A percentile compares a stretch with the other conserved stretches of the same genome.
Conservation (phyloP, 1,284 basidiomycete genomes). For the Tremellales sp. region DNA sequence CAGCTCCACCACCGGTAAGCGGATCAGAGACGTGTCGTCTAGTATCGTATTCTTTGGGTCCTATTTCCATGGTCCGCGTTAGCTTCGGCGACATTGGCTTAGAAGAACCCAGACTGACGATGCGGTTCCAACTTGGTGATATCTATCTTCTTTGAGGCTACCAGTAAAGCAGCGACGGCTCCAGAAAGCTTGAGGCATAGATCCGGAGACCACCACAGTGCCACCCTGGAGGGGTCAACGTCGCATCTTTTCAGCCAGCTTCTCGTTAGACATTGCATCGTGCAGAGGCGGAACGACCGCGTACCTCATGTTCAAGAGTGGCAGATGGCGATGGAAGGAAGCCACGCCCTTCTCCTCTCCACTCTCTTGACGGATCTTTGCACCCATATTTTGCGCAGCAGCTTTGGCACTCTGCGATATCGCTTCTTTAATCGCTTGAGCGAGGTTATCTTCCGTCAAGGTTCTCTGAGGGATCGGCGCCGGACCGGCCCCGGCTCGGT, state of each 20-base stretch:
- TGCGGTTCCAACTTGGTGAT: slow-evolving; percentile 53
- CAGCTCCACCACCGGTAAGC: slow-evolving; percentile 52
- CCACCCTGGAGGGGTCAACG: slow-evolving; percentile 53
- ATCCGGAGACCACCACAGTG: slow-evolving; percentile 60
- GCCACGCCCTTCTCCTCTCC: slow-evolving; percentile 55
- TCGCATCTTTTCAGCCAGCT: slow-evolving; percentile 52
- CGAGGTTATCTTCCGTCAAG: slow-evolving; percentile 55
- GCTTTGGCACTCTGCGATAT: slow-evolving; percentile 51
- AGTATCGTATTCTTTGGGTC: slow-evolving; percentile 56
- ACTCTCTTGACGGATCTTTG: slow-evolving; percentile 57
- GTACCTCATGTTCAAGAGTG: slow-evolving; percentile 58
- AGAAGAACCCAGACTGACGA: slow-evolving; percentile 42
- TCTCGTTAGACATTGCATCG: background rate
- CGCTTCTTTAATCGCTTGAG: slow-evolving; percentile 56
- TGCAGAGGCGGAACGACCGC: background rate
- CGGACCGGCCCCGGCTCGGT: slow-evolving; percentile 61
- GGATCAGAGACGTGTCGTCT: slow-evolving; percentile 51
- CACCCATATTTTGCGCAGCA: slow-evolving; percentile 55
- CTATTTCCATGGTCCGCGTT: slow-evolving; percentile 35
- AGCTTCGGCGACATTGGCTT: background rate
- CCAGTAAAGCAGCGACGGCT: slow-evolving; percentile 56
- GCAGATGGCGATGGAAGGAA: slow-evolving; percentile 61
- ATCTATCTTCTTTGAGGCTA: slow-evolving; percentile 52
- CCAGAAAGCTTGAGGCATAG: slow-evolving; percentile 56
- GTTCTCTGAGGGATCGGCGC: slow-evolving; percentile 58